These are phyloP conservation scores for Monosporozyma yasuniensis DNA, from an alignment of 805 yeast species.

Conservation along the genomic window DNA sequence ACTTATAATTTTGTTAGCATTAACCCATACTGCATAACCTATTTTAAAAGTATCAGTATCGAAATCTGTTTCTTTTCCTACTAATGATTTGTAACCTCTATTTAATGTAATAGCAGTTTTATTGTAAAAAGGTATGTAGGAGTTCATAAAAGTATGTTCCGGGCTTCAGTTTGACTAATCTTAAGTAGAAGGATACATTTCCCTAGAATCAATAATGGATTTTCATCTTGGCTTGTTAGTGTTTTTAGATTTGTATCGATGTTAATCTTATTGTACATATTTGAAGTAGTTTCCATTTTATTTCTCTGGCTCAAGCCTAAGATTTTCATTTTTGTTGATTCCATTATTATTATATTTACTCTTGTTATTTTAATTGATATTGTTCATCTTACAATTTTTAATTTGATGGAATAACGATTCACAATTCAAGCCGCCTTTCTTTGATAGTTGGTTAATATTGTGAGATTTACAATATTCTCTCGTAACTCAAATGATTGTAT, in stretches of 20 bases:
- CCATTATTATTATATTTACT: no score
- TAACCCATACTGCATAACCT: conserved; percentile 1
- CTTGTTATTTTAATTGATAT: not conserved
- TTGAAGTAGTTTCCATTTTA: no score
- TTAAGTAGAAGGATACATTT: not conserved
- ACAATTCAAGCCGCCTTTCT: not conserved
- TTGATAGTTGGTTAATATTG: no score
- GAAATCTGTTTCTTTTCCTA: not conserved
- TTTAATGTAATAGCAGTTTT: not conserved
- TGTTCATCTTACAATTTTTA: not conserved
- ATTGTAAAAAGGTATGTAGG: no score
- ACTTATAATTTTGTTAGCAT: not conserved
- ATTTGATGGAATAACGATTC: not conserved
- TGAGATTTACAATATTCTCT: not conserved
- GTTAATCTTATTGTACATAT: not conserved
- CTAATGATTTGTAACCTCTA: not conserved
- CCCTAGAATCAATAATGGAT: not conserved
- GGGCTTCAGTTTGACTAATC: not conserved
- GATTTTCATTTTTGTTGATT: not conserved
- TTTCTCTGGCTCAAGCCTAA: no score
- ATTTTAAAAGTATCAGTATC: not conserved
- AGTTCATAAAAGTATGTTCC: no score
- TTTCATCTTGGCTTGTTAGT: not conserved
- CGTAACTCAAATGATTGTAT: no score
- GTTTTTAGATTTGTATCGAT: not conserved